Evolutionary conservation across 441 rosid species (phyloP), one percentile per base, ranked within the genome.

Genomic region (Populus hybrid): DNA sequence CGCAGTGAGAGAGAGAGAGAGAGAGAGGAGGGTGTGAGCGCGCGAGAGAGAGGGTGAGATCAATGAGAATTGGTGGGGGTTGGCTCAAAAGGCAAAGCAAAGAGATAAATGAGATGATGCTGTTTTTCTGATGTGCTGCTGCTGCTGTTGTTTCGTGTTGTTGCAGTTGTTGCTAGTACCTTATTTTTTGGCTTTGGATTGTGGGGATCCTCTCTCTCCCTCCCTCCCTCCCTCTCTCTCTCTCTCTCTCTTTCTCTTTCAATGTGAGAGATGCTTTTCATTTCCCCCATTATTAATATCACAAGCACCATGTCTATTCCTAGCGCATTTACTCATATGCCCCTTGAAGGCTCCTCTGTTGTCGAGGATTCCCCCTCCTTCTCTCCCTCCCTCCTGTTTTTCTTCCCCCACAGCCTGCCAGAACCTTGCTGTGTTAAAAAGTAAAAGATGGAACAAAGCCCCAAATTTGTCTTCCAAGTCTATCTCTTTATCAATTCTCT

Each of bases 101-200:
- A 63, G 19, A 72, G 63, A 74, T 70, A 78, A 76, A 74, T 78
- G 80, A 73, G 84, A 81, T 77, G 89, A 79, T 77, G 84, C 74
- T 79, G 82, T 35, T 79, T 75, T 77, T 70, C 70, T 81, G 83
- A 78, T 76, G 79, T 72, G 79, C 57, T 34, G 35, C 35, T 34
- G 35, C 35, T 73, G 78, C 23, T 72, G 72, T 26, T 77, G 74
- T 67, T 34, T 5, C 35, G 77, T 30, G 32, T 30, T 30, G 32
- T 30, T 30, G 80, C 79, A 78, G 82, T 72, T 64, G 81, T 63
- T 80, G 77, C 36, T 71, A 26, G 73, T 78, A 73, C 82, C 86
- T 83, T 67, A 70, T 70, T 80, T 80, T 75, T 57, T 72, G 85
- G 85, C 79, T 76, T 82, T 78, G 79, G 70, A 73, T 64, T 59